phyloP scores from a whole-genome alignment of 768 basidiomycete genomes.

The Mrakia gelida region DNA sequence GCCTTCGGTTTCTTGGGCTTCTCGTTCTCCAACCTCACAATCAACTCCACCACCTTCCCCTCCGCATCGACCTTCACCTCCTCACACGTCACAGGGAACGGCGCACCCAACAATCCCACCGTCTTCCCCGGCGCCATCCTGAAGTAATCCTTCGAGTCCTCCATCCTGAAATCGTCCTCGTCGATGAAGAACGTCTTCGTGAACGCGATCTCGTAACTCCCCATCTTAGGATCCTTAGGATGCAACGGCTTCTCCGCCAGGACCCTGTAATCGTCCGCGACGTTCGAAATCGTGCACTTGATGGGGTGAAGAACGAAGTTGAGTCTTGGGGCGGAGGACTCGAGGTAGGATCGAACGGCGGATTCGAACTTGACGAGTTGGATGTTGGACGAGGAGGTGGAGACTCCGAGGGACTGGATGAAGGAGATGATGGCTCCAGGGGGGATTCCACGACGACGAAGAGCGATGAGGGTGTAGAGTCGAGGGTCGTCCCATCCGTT shows the following conservation, averaged over 20 bases:
- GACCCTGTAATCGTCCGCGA: slow-evolving; percentile 75
- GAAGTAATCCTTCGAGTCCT: slow-evolving; percentile 93
- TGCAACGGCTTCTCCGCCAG: slow-evolving; percentile 88
- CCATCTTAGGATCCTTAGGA: slow-evolving; percentile 85
- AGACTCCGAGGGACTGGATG: slow-evolving; percentile 90
- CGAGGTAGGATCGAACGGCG: slow-evolving; percentile 78
- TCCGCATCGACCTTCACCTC: slow-evolving; percentile 72
- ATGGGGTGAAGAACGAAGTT: slow-evolving; percentile 87
- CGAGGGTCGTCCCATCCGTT: slow-evolving; percentile 96
- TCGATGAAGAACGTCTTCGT: slow-evolving; percentile 89
- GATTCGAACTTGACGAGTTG: slow-evolving; percentile 88
- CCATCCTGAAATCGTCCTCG: slow-evolving; percentile 73
- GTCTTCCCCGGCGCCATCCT: slow-evolving; percentile 95
- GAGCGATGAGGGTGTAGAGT: slow-evolving; percentile 90
- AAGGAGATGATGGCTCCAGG: slow-evolving; percentile 91
- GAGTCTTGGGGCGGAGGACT: slow-evolving; percentile 77
- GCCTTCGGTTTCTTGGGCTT: slow-evolving; percentile 29
- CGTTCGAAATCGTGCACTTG: slow-evolving; percentile 85
- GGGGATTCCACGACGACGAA: slow-evolving; percentile 92
- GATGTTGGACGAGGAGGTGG: slow-evolving; percentile 74
- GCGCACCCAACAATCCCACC: slow-evolving; percentile 91
- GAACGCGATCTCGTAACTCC: slow-evolving; percentile 74
- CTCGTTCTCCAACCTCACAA: slow-evolving; percentile 54
- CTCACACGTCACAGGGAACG: slow-evolving; percentile 86
- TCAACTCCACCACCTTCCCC: slow-evolving; percentile 71